Conservation (phyloP, 768 basidiomycete species). For the Boletus edulis region DNA sequence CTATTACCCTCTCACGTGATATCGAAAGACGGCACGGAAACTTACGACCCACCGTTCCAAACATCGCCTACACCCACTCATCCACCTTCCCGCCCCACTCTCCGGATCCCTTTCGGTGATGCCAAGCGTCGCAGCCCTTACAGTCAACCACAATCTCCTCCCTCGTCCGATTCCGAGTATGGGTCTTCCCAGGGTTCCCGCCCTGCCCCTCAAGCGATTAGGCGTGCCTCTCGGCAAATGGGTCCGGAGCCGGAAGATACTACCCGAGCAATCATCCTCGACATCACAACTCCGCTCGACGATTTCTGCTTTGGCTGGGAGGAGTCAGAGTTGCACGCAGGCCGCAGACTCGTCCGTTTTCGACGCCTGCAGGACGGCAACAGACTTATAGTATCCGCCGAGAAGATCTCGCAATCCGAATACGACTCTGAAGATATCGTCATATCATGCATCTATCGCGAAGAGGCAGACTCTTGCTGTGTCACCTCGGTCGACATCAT, state of each 20-base stretch:
- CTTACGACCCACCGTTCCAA: background rate
- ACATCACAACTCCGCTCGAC: slow-evolving; percentile 57
- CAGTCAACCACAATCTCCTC: slow-evolving; percentile 38
- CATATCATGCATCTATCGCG: slow-evolving; percentile 92
- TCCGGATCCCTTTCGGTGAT: slow-evolving; percentile 30
- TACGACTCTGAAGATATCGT: slow-evolving; percentile 76
- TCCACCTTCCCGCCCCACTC: slow-evolving; percentile 16
- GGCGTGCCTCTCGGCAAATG: slow-evolving; percentile 24
- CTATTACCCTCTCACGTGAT: background rate
- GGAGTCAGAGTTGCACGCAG: slow-evolving; percentile 59
- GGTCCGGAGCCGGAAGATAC: slow-evolving; percentile 38
- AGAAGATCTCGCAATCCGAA: slow-evolving; percentile 68
- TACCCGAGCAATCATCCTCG: slow-evolving; percentile 55
- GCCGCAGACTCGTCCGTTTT: slow-evolving; percentile 87
- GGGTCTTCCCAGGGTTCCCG: slow-evolving; percentile 24
- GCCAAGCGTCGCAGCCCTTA: slow-evolving; percentile 40
- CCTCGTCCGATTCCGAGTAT: slow-evolving; percentile 41
- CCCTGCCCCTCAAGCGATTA: slow-evolving; percentile 8
- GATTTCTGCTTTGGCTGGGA: slow-evolving; percentile 58
- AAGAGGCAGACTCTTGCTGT: slow-evolving; percentile 73
- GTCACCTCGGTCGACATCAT: slow-evolving; percentile 97
- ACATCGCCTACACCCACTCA: background rate
- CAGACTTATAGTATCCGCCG: slow-evolving; percentile 75
- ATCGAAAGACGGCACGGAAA: slow-evolving; percentile 4
- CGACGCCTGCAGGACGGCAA: slow-evolving; percentile 74